phyloP scores from a whole-genome alignment of 371 early-diverging fungal genomes.

The Gilbertella persicaria region DNA sequence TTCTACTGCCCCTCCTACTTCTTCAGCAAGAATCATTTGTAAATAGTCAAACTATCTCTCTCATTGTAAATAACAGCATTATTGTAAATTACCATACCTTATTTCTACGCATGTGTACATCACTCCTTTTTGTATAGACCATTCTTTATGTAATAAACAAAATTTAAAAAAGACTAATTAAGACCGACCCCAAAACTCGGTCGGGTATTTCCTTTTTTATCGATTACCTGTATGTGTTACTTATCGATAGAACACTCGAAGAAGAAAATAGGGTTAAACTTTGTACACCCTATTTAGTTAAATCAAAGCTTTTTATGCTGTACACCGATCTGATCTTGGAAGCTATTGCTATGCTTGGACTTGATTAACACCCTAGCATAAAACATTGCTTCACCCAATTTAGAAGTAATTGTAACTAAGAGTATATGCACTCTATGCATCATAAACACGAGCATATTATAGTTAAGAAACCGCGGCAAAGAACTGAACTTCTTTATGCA shows the following conservation, averaged over 20 bases:
- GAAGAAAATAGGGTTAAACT: background rate
- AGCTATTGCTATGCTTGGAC: too few species aligned
- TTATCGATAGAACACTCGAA: background rate
- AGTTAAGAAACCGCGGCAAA: too few species aligned
- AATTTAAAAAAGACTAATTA: too few species aligned
- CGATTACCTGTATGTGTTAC: background rate
- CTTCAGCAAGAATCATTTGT: constrained; percentile 4
- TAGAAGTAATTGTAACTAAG: too few species aligned
- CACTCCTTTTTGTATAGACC: background rate
- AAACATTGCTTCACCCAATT: too few species aligned
- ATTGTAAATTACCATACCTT: background rate
- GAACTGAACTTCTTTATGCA: too few species aligned
- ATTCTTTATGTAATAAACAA: background rate
- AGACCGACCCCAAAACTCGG: background rate
- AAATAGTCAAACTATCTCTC: background rate
- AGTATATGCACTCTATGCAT: too few species aligned
- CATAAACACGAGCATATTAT: too few species aligned
- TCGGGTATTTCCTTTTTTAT: background rate
- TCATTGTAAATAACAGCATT: background rate
- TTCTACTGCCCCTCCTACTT: background rate
- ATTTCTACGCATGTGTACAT: too few species aligned
- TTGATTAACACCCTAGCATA: too few species aligned
- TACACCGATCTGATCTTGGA: background rate
- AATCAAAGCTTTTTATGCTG: background rate
- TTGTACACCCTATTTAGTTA: background rate